A percentile compares a stretch with the other conserved stretches of the same genome.
Conservation (phyloP, 1,284 basidiomycete species). For the Papiliotrema fonsecae region DNA sequence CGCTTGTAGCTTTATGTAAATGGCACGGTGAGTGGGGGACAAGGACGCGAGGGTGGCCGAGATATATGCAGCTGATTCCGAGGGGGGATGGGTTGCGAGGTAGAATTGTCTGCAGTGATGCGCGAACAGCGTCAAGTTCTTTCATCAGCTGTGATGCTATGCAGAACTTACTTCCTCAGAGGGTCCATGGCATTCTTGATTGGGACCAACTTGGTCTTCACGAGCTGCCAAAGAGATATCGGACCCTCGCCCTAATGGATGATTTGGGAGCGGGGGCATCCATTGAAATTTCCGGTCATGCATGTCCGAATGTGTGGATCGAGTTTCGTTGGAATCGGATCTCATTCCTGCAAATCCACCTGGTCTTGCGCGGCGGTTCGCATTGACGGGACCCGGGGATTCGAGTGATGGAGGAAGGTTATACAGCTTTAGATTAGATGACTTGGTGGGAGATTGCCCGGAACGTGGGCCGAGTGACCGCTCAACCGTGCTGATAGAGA, state of each 20-base stretch:
- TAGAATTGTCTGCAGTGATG: constrained; percentile 41
- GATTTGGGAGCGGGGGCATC: no score
- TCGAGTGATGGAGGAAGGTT: neutral
- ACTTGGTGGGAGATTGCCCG: neutral
- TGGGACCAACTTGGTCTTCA: no score
- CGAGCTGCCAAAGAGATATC: no score
- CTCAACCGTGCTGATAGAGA: neutral
- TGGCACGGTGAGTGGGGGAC: constrained; percentile 36
- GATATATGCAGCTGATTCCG: constrained; percentile 30
- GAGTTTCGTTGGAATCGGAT: neutral
- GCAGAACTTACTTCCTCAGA: neutral
- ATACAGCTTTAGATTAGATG: neutral
- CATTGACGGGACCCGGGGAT: neutral
- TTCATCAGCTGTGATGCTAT: neutral
- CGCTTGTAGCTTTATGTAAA: constrained; percentile 39
- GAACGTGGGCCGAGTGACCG: neutral
- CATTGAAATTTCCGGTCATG: no score
- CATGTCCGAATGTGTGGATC: no score
- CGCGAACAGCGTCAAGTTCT: constrained; percentile 37
- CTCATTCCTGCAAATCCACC: neutral
- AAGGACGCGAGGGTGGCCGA: constrained; percentile 33
- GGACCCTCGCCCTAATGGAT: no score
- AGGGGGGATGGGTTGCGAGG: constrained; percentile 25
- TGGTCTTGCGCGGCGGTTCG: neutral
- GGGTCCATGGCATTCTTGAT: neutral